A percentile compares a stretch with the other conserved stretches of the same genome.
Conservation (phyloP, 225 moss, liverwort and hornwort species). For the Polytrichum formosum region DNA sequence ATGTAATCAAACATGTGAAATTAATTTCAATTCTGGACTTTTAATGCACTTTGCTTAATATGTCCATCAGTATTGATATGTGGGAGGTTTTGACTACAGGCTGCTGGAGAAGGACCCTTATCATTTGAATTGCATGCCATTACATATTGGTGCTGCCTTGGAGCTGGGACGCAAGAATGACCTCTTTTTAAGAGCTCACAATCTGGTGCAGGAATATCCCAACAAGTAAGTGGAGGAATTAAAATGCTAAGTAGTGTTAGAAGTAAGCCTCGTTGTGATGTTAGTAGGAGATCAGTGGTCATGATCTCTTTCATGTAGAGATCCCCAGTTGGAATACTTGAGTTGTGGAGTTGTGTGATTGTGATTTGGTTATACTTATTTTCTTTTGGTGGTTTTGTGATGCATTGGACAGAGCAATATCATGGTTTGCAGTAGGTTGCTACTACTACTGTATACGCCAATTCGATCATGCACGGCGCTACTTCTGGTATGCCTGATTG, state of each 20-base stretch:
- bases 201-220: constrained; percentile 97
- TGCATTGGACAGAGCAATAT: constrained; percentile 64
- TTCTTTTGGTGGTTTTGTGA: neutral
- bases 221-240: constrained; percentile 35
- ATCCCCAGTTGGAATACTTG: too few relatives aligned
- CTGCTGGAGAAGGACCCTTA: constrained; percentile 97
- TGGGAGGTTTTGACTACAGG: constrained; percentile 17
- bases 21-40: neutral
- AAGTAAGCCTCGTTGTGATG: too few relatives aligned
- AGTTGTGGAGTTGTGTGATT: too few relatives aligned
- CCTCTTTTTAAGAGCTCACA: constrained; percentile 89
- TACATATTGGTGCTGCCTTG: constrained; percentile 86
- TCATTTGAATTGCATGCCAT: constrained; percentile 84
- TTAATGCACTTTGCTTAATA: neutral
- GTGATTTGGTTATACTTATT: too few relatives aligned
- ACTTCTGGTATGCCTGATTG: constrained; percentile 57
- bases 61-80: neutral
- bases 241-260: too few relatives aligned
- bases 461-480: constrained; percentile 92
- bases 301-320: too few relatives aligned
- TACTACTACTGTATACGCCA: constrained; percentile 98
- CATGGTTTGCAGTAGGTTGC: constrained; percentile 99
- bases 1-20: neutral
- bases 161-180: constrained; percentile 95
- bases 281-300: too few relatives aligned